These are phyloP conservation scores for Colletotrichum shisoi DNA, from an alignment of 2,329 filamentous ascomycete genomes.

Conservation along the genomic window DNA sequence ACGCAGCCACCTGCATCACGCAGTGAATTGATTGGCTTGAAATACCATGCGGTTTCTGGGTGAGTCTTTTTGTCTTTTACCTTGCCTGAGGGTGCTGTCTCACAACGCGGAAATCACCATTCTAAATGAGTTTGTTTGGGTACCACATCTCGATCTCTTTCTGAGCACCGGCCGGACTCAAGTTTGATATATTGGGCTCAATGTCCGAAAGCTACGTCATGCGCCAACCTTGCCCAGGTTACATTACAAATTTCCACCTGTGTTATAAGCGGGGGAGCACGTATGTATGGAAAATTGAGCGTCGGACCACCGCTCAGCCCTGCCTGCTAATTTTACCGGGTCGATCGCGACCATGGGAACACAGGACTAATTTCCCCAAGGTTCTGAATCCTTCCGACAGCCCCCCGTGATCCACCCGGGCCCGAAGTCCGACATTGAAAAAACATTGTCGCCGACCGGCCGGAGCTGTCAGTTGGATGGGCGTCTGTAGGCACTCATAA, in stretches of 20 bases:
- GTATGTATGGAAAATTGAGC: neutral
- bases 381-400: neutral
- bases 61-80: neutral
- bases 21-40: neutral
- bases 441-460: neutral
- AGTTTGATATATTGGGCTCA: constrained; percentile 4
- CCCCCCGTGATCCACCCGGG: neutral
- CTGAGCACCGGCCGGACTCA: neutral
- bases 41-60: neutral
- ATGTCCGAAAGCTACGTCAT: constrained; percentile 24
- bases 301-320: neutral
- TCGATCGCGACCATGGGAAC: constrained; percentile 1
- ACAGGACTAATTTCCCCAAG: neutral
- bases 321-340: neutral
- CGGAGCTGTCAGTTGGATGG: neutral
- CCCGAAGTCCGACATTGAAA: neutral
- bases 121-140: neutral
- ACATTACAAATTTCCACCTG: constrained; percentile 30
- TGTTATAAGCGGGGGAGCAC: constrained; percentile 33
- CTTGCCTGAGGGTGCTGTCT: neutral
- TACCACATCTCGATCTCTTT: neutral
- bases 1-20: neutral
- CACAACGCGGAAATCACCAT: neutral
- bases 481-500: neutral
- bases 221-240: constrained; percentile 23